Percentiles rank a stretch among this genome's conserved stretches.
phyloP scores from a whole-genome alignment of 768 basidiomycete species.

The Amanita brunnescens region DNA sequence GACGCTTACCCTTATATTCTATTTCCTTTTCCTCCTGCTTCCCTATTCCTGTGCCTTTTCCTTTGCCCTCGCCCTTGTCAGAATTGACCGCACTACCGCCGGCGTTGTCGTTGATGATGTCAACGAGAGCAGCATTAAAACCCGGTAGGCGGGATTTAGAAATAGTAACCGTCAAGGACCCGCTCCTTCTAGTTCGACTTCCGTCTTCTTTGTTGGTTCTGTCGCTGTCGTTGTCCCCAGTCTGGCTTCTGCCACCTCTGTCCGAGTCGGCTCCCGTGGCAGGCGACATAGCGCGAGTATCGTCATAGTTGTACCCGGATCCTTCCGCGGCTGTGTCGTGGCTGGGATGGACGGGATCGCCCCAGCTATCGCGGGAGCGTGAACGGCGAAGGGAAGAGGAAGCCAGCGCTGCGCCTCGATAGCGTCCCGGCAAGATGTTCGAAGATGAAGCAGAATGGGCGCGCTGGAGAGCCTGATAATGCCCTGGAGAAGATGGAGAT shows the following conservation, averaged over 20 bases:
- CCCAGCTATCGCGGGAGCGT: constrained; percentile 31
- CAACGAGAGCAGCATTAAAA: no score
- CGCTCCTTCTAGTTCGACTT: constrained; percentile 16
- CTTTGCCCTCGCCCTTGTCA: no score
- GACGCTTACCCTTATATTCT: not conserved
- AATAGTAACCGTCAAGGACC: constrained; percentile 18
- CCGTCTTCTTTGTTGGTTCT: constrained; percentile 1
- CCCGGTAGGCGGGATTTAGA: constrained; percentile 10
- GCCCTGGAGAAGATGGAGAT: not conserved
- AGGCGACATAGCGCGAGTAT: constrained; percentile 11
- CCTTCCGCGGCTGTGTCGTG: not conserved
- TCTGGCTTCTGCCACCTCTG: not conserved
- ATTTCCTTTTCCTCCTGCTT: no score
- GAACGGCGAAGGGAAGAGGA: constrained; percentile 16
- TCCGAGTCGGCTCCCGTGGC: not conserved
- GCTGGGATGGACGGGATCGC: constrained; percentile 18
- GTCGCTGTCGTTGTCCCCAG: not conserved
- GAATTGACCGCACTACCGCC: no score
- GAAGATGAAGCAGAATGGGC: no score
- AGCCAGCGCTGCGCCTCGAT: no score
- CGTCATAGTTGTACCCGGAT: constrained; percentile 15
- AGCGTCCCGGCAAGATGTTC: no score
- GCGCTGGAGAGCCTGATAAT: no score
- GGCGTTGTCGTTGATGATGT: no score
- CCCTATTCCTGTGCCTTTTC: no score